Percentiles rank a stretch among this genome's conserved stretches.
Conservation (phyloP, 2,329 filamentous ascomycete genomes). For the Pleomassaria siparia region DNA sequence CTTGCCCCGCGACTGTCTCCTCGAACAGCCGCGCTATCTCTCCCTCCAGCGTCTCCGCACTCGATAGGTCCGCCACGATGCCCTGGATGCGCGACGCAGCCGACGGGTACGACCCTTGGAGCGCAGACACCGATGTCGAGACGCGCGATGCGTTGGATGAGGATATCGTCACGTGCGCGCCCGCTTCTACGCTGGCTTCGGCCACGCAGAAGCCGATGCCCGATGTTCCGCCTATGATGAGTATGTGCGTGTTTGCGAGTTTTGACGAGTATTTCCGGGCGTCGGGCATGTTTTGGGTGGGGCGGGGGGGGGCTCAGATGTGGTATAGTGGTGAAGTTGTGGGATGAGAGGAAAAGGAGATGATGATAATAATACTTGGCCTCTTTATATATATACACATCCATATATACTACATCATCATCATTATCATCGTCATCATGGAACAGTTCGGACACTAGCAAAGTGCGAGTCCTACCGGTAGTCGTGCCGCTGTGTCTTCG, state of each 20-base stretch:
- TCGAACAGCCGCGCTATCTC: slow-evolving; percentile 53
- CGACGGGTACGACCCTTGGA: slow-evolving; percentile 50
- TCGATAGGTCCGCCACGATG: slow-evolving; percentile 52
- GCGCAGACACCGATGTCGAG: slow-evolving; percentile 47
- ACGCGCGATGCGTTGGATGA: slow-evolving; percentile 58
- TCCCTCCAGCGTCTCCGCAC: slow-evolving; percentile 48
- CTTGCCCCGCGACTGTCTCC: slow-evolving; percentile 30
- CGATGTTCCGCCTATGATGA: slow-evolving; percentile 65
- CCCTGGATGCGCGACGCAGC: slow-evolving; percentile 45
- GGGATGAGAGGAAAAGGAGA: too few species aligned
- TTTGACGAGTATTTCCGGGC: slow-evolving; percentile 52
- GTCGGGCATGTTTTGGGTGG: slow-evolving; percentile 42
- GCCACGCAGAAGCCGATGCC: slow-evolving; percentile 66
- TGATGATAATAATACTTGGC: too few species aligned
- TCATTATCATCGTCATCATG: too few species aligned
- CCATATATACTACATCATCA: too few species aligned
- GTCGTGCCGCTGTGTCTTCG: too few species aligned
- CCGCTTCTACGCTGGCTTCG: slow-evolving; percentile 58
- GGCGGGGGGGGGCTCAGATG: too few species aligned
- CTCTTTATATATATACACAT: too few species aligned
- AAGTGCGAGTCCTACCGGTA: too few species aligned
- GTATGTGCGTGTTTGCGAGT: slow-evolving; percentile 50
- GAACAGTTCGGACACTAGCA: too few species aligned
- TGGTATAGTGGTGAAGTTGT: neutral
- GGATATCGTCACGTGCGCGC: slow-evolving; percentile 61